phyloP scores from a whole-genome alignment of 169 alveolate species.

The Plasmodium cynomolgi region DNA sequence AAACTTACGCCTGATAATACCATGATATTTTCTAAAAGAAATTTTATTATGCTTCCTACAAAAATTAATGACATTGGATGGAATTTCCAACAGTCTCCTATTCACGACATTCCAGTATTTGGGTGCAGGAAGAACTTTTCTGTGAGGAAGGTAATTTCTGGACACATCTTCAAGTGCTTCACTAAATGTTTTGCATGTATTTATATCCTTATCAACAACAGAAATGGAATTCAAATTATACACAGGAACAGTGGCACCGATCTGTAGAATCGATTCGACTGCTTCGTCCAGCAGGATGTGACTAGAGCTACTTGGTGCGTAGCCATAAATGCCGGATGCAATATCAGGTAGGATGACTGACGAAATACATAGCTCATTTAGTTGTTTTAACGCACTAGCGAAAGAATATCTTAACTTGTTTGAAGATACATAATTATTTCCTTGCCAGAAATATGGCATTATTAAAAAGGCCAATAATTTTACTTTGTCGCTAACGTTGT shows the following conservation, averaged over 20 bases:
- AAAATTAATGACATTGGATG: constrained; percentile 65
- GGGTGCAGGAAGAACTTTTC: constrained; percentile 71
- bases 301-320: constrained; percentile 26
- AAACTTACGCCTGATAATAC: constrained; percentile 69
- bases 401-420: constrained; percentile 70
- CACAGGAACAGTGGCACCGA: constrained; percentile 40
- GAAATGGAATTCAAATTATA: constrained; percentile 65
- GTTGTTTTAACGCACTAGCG: constrained; percentile 63
- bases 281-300: constrained; percentile 49
- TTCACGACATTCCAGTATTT: constrained; percentile 67
- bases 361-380: constrained; percentile 67
- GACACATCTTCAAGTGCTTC: constrained; percentile 62
- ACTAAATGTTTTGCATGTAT: constrained; percentile 68
- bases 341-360: constrained; percentile 68
- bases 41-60: constrained; percentile 66
- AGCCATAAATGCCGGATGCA: constrained; percentile 73
- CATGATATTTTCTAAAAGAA: constrained; percentile 75
- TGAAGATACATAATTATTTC: constrained; percentile 60
- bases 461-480: constrained; percentile 71
- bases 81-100: constrained; percentile 62
- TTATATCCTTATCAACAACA: constrained; percentile 54
- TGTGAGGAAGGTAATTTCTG: constrained; percentile 63
- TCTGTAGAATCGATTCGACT: constrained; percentile 42
- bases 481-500: constrained; percentile 67
- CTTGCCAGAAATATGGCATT: constrained; percentile 76